Evolutionary conservation across 2,329 filamentous ascomycete genomes (phyloP).

Genomic region (Ceratocystis alfenasii): DNA sequence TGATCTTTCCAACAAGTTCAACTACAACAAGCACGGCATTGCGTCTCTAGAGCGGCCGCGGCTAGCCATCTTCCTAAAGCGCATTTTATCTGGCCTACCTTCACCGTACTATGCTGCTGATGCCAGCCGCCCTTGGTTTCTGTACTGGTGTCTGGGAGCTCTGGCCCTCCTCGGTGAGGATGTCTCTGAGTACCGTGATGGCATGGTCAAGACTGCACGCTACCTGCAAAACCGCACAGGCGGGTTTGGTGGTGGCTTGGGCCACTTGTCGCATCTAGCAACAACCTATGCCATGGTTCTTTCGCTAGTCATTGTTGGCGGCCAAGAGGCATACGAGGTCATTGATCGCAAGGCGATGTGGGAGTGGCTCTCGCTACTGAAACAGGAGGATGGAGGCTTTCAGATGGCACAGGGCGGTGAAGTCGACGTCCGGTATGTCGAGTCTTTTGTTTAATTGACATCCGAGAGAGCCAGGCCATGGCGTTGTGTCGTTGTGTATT

Average conservation of each 20-base stretch:
- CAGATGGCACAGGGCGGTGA: slow-evolving; percentile 76
- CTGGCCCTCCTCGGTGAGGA: slow-evolving; percentile 69
- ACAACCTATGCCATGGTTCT: slow-evolving; percentile 78
- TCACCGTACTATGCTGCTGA: slow-evolving; percentile 61
- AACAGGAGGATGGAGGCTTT: slow-evolving; percentile 83
- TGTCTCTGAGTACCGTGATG: slow-evolving; percentile 51
- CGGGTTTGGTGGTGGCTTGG: slow-evolving; percentile 88
- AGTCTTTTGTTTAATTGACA: background rate
- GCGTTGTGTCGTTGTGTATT: background rate
- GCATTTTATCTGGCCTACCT: slow-evolving; percentile 51
- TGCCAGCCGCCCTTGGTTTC: slow-evolving; percentile 81
- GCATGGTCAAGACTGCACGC: slow-evolving; percentile 60
- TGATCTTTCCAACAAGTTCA: slow-evolving; percentile 33
- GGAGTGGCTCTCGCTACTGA: slow-evolving; percentile 77
- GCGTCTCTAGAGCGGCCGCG: slow-evolving; percentile 56
- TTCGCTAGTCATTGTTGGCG: slow-evolving; percentile 65
- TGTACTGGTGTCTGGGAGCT: slow-evolving; percentile 81
- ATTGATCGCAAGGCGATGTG: slow-evolving; percentile 79
- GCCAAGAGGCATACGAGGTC: slow-evolving; percentile 57
- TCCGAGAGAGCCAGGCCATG: background rate
- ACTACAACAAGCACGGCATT: slow-evolving; percentile 60
- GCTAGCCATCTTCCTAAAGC: slow-evolving; percentile 51
- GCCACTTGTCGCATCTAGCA: slow-evolving; percentile 78
- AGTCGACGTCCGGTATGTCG: slow-evolving; percentile 69
- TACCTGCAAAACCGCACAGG: slow-evolving; percentile 73